These are phyloP conservation scores for Francoa sonchifolia DNA, from an alignment of 441 rosid species.

Conservation along the genomic window DNA sequence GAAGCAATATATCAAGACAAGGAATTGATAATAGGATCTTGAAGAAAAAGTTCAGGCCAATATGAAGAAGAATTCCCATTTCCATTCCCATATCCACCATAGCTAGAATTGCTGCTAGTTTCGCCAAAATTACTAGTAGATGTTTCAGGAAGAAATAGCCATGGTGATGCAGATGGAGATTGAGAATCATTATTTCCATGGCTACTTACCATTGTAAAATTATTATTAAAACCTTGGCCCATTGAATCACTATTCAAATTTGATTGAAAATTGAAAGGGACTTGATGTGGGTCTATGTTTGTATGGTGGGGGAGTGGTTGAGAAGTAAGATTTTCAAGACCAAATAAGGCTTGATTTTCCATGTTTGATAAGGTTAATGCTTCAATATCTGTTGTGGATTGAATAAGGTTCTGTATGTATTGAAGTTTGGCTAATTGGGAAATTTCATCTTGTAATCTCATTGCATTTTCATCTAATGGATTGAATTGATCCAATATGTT, in stretches of 20 bases:
- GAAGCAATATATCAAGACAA: too few relatives aligned
- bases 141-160: conserved; percentile 34
- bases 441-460: conserved; percentile 53
- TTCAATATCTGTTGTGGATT: conserved; percentile 30
- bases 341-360: too few relatives aligned
- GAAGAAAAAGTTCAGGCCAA: too few relatives aligned
- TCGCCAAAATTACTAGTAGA: too few relatives aligned
- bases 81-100: too few relatives aligned
- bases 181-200: conserved; percentile 12
- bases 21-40: too few relatives aligned
- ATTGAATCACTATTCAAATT: conserved; percentile 34
- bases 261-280: conserved; percentile 65
- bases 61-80: too few relatives aligned
- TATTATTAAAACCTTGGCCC: conserved; percentile 17
- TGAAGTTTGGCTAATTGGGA: conserved; percentile 50
- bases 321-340: conserved; percentile 21
- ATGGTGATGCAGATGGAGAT: conserved; percentile 30
- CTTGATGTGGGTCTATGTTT: conserved; percentile 25
- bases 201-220: conserved; percentile 25
- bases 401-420: conserved; percentile 37
- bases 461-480: conserved; percentile 32
- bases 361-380: not conserved
- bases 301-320: conserved; percentile 69
- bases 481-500: conserved; percentile 35
- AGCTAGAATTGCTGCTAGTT: too few relatives aligned